Evolutionary conservation across 2,329 filamentous ascomycete species (phyloP).

Genomic region (Parafenestella ontariensis): DNA sequence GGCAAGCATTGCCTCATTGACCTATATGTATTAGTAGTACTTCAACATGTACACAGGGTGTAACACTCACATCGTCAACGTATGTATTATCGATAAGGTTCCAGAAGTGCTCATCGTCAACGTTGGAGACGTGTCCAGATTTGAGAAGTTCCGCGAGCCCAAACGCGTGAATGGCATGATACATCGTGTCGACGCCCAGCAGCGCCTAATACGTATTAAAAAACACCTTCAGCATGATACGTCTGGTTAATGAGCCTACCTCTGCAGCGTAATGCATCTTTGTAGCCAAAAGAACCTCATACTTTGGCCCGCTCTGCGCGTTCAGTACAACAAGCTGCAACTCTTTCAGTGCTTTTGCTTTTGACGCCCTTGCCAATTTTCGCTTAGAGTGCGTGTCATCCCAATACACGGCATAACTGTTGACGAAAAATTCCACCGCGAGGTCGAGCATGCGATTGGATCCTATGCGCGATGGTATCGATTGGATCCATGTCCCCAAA

Average conservation of each 20-base stretch:
- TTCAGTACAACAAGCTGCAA: slow-evolving; percentile 29
- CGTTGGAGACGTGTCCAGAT: slow-evolving; percentile 21
- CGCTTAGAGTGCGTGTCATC: slow-evolving; percentile 30
- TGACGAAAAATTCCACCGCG: slow-evolving; percentile 34
- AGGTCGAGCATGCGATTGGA: slow-evolving; percentile 34
- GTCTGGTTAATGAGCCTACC: slow-evolving; percentile 8
- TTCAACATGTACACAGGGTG: neutral
- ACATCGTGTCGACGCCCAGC: slow-evolving; percentile 33
- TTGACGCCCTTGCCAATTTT: slow-evolving; percentile 23
- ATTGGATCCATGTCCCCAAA: slow-evolving; percentile 36
- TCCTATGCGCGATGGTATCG: slow-evolving; percentile 38
- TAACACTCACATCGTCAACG: slow-evolving; percentile 38
- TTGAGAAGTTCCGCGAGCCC: slow-evolving; percentile 38
- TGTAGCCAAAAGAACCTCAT: slow-evolving; percentile 36
- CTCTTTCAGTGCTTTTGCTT: slow-evolving; percentile 33
- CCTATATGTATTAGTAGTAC: slow-evolving; percentile 23
- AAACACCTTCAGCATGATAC: neutral
- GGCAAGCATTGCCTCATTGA: slow-evolving; percentile 37
- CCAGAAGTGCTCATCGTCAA: slow-evolving; percentile 40
- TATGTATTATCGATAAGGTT: slow-evolving; percentile 43
- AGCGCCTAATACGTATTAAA: slow-evolving; percentile 27
- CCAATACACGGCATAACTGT: slow-evolving; percentile 29
- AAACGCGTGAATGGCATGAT: slow-evolving; percentile 37
- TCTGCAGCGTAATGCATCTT: slow-evolving; percentile 42
- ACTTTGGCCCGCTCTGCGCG: slow-evolving; percentile 17